A percentile compares a stretch with the other conserved stretches of the same genome.
Evolutionary conservation across 83 land plant genomes (phyloP).

Genomic region (Picea abies): DNA sequence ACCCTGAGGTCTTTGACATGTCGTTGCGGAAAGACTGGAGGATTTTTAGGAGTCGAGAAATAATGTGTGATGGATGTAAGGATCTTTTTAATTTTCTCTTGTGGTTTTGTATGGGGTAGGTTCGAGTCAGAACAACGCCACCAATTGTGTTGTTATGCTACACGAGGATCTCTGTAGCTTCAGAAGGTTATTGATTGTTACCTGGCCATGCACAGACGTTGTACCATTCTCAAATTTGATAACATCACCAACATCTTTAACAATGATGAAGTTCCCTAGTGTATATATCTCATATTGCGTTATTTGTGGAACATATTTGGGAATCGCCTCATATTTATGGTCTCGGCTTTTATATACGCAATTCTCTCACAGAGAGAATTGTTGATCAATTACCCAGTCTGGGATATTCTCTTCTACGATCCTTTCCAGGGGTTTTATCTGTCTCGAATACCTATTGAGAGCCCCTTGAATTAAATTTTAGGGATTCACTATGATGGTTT

Average conservation of each 20-base stretch:
- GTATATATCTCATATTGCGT: background rate
- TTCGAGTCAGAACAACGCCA: background rate
- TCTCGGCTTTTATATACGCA: background rate
- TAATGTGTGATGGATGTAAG: too few relatives aligned
- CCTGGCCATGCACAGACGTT: background rate
- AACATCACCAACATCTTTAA: background rate
- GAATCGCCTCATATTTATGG: background rate
- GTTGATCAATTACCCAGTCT: background rate
- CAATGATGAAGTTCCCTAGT: background rate
- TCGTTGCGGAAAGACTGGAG: too few relatives aligned
- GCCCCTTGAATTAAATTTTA: constrained; percentile 9
- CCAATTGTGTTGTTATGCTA: background rate
- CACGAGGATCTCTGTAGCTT: background rate
- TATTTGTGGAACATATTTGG: background rate
- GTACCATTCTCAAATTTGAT: background rate
- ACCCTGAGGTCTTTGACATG: too few relatives aligned
- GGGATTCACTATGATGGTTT: background rate
- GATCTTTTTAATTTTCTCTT: too few relatives aligned
- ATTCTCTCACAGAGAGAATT: background rate
- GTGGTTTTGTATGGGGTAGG: background rate
- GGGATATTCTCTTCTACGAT: constrained; percentile 26
- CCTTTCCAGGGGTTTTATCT: constrained; percentile 27
- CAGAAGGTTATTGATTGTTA: background rate
- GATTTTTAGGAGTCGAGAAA: too few relatives aligned
- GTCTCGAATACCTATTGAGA: constrained; percentile 22